Percentiles rank a stretch among this genome's conserved stretches.
These are phyloP conservation scores for Trichosanthes cucumerina DNA, from an alignment of 306 rosid species.

Conservation along the genomic window DNA sequence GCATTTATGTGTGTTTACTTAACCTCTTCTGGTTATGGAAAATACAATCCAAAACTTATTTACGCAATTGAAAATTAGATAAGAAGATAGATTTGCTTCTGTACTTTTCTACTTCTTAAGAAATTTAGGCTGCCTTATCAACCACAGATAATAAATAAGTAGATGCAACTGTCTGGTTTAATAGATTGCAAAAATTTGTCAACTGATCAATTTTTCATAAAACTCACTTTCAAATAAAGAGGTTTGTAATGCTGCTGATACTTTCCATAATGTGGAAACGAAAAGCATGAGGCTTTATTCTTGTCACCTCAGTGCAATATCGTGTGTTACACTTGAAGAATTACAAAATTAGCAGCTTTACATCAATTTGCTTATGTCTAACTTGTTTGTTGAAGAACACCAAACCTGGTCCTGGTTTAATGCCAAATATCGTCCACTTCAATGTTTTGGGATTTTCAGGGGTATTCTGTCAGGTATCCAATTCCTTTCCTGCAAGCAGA, in stretches of 20 bases:
- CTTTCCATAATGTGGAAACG: background rate
- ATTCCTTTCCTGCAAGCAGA: too few relatives aligned
- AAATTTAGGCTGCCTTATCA: background rate
- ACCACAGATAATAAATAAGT: background rate
- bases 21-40: background rate
- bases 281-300: background rate
- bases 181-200: background rate
- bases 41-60: background rate
- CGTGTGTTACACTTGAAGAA: background rate
- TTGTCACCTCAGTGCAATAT: background rate
- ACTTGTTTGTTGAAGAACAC: background rate
- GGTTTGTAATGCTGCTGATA: background rate
- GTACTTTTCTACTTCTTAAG: background rate
- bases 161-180: background rate
- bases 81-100: background rate
- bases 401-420: background rate
- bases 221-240: background rate
- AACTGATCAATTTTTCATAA: background rate
- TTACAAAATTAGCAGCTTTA: background rate
- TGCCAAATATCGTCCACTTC: background rate
- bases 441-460: background rate
- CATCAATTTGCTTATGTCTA: background rate
- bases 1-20: background rate
- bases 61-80: background rate
- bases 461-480: too few relatives aligned